Conservation (phyloP, 495 filamentous ascomycete species). For the Margaritispora aquatica region DNA sequence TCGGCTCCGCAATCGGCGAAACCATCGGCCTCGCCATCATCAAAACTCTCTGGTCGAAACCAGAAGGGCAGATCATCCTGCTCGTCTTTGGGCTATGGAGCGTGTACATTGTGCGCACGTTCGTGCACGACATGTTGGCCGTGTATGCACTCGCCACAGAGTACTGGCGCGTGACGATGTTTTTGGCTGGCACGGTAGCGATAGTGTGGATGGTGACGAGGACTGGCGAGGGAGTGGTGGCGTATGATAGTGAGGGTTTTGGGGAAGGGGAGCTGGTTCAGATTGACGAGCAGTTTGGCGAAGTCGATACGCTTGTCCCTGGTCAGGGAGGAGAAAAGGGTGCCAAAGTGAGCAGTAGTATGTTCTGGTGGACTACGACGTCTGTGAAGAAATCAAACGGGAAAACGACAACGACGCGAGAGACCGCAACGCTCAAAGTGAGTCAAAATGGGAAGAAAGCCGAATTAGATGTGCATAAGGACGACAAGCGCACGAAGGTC, state of each 20-base stretch:
- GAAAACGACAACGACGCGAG: not conserved
- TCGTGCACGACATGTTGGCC: not conserved
- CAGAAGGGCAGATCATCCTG: not conserved
- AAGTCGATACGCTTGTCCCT: too few relatives aligned
- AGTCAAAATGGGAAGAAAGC: not conserved
- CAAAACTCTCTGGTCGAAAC: not conserved
- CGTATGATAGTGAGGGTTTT: not conserved
- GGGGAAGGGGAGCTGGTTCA: too few relatives aligned
- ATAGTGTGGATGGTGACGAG: not conserved
- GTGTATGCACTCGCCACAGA: not conserved
- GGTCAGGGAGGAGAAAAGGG: too few relatives aligned
- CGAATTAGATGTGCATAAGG: not conserved
- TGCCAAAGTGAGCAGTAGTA: not conserved
- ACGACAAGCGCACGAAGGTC: not conserved
- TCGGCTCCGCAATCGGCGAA: too few relatives aligned
- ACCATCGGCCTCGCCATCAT: not conserved
- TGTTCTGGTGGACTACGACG: not conserved
- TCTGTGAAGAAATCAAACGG: not conserved
- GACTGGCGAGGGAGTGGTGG: not conserved
- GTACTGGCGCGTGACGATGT: not conserved
- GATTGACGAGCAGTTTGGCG: too few relatives aligned
- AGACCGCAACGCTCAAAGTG: not conserved
- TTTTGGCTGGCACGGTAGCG: not conserved
- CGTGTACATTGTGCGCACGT: not conserved
- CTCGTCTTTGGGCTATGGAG: not conserved